phyloP scores from a whole-genome alignment of 1,284 basidiomycete genomes.

The Trichosporon inkin region DNA sequence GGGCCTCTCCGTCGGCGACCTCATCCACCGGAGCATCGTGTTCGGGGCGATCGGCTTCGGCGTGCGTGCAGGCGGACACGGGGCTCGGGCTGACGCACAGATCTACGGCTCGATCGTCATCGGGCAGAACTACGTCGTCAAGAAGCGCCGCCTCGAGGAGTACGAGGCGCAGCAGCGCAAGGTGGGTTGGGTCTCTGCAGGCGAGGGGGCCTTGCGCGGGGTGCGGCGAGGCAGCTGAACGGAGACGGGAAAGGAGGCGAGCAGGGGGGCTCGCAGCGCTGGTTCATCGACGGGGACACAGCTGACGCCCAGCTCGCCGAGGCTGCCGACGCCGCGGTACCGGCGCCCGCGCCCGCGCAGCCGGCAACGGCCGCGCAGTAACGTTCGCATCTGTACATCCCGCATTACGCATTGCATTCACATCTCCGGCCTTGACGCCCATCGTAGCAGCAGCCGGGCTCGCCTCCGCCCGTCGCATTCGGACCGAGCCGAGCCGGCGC shows the following conservation, averaged over 20 bases:
- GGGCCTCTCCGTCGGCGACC: slow-evolving; percentile 16
- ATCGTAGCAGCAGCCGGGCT: too few relatives aligned
- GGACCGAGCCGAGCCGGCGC: too few relatives aligned
- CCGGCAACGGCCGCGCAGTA: background rate
- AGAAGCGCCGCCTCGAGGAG: slow-evolving; percentile 14
- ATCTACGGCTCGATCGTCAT: slow-evolving; percentile 24
- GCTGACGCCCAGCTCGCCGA: slow-evolving; percentile 15
- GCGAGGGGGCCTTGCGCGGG: background rate
- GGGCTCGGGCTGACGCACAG: slow-evolving; percentile 2
- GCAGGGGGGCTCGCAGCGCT: too few relatives aligned
- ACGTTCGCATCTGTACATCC: background rate
- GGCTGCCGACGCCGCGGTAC: background rate
- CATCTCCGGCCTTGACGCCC: background rate
- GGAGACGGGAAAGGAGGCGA: too few relatives aligned
- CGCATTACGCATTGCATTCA: slow-evolving; percentile 5
- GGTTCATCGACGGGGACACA: too few relatives aligned
- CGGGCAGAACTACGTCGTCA: slow-evolving; percentile 22
- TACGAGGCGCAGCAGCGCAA: slow-evolving; percentile 8
- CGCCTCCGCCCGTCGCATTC: too few relatives aligned
- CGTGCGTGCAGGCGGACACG: slow-evolving; percentile 9
- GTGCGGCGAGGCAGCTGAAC: background rate
- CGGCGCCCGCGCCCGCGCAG: background rate
- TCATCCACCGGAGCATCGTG: slow-evolving; percentile 24
- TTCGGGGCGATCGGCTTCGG: slow-evolving; percentile 22
- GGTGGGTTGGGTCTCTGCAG: slow-evolving; percentile 1